These are phyloP conservation scores for Phytophthora tubulina DNA, from an alignment of 352 stramenopile genomes.

Conservation along the genomic window DNA sequence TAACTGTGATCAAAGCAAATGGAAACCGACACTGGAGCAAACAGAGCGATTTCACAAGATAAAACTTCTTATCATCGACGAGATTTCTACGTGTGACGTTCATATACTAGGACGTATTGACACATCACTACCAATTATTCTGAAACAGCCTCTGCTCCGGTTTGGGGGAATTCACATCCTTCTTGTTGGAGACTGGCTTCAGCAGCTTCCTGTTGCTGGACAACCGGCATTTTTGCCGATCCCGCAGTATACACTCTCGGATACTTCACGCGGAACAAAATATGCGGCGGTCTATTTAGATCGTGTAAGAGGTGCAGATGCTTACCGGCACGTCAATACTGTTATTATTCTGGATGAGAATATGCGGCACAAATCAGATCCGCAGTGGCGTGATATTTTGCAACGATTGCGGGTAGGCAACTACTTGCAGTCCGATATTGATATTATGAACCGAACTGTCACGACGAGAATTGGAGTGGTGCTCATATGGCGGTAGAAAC, in stretches of 20 bases:
- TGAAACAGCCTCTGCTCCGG: too few relatives aligned
- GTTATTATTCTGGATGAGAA: constrained; percentile 7
- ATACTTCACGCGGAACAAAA: background rate
- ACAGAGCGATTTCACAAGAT: too few relatives aligned
- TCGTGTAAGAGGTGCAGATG: constrained; percentile 1
- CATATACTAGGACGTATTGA: too few relatives aligned
- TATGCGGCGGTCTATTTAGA: background rate
- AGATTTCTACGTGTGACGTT: too few relatives aligned
- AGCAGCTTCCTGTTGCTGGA: too few relatives aligned
- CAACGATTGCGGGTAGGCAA: background rate
- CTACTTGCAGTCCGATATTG: constrained; percentile 5
- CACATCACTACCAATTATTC: too few relatives aligned
- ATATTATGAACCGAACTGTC: background rate
- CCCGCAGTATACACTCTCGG: background rate
- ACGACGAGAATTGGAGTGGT: constrained; percentile 1
- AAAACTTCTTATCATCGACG: too few relatives aligned
- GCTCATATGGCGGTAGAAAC: background rate
- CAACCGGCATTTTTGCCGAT: background rate
- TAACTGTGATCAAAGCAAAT: too few relatives aligned
- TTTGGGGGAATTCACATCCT: too few relatives aligned
- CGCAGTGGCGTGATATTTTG: constrained; percentile 1
- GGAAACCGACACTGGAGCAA: too few relatives aligned
- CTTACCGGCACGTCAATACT: background rate
- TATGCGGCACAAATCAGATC: constrained; percentile 6
- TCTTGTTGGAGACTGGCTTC: too few relatives aligned